Percentiles rank a stretch among this genome's conserved stretches.
phyloP scores from a whole-genome alignment of 2,329 filamentous ascomycete genomes.

The Dryadomyces quercus-mongolicae region DNA sequence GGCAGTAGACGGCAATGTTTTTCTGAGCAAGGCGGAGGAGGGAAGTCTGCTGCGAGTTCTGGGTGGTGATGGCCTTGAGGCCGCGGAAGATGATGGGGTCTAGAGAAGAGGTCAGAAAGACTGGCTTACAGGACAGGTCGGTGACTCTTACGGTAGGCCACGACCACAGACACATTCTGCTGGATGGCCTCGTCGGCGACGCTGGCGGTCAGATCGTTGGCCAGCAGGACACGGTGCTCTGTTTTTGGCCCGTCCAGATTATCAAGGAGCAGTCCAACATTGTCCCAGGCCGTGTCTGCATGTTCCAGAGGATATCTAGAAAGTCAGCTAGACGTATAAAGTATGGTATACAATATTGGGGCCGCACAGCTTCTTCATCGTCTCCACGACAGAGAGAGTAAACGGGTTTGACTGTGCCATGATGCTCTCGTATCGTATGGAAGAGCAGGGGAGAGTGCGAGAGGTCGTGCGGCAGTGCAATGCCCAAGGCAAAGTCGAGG shows the following conservation, averaged over 20 bases:
- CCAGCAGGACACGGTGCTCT: constrained; percentile 38
- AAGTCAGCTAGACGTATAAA: not conserved
- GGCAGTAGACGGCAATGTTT: constrained; percentile 90
- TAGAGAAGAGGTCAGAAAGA: constrained; percentile 20
- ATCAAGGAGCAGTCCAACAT: constrained; percentile 69
- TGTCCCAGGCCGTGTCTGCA: constrained; percentile 87
- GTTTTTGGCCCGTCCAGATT: constrained; percentile 20
- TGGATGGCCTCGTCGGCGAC: constrained; percentile 85
- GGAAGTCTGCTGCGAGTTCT: constrained; percentile 75
- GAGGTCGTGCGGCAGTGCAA: not conserved
- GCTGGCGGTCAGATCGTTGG: constrained; percentile 79
- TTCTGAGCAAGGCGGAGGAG: constrained; percentile 71
- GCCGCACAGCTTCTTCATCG: constrained; percentile 2
- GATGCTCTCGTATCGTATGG: not conserved
- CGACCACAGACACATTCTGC: constrained; percentile 62
- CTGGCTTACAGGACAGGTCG: constrained; percentile 2
- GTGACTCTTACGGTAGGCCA: constrained; percentile 83
- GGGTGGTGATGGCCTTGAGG: constrained; percentile 75
- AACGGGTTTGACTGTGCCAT: not conserved
- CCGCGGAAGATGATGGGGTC: constrained; percentile 95
- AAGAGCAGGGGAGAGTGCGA: not conserved
- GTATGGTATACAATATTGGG: not conserved
- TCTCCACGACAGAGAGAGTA: not conserved
- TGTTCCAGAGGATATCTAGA: constrained; percentile 22
- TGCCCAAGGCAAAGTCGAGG: too few relatives aligned